phyloP scores from a whole-genome alignment of 139 green algal genomes.

The Trebouxia sp. region DNA sequence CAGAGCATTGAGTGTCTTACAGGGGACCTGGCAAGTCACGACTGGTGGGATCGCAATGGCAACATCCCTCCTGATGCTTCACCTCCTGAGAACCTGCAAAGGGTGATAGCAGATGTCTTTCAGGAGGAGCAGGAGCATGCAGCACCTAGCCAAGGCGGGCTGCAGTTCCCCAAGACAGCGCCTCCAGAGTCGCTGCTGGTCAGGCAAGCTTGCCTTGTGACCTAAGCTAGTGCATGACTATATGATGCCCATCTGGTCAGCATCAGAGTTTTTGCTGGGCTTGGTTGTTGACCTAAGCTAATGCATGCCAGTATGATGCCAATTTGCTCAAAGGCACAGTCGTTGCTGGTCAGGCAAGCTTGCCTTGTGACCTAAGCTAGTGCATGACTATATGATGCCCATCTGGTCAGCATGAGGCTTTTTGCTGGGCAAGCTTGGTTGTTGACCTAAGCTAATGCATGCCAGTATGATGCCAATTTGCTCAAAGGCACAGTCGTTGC shows the following conservation, averaged over 20 bases:
- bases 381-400: not conserved
- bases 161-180: conserved; percentile 25
- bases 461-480: too few relatives aligned
- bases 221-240: not conserved
- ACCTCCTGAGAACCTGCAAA: conserved; percentile 48
- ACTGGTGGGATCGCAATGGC: conserved; percentile 61
- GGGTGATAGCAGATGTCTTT: conserved; percentile 65
- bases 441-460: too few relatives aligned
- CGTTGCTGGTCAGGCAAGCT: too few relatives aligned
- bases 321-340: too few relatives aligned
- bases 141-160: too few relatives aligned
- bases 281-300: too few relatives aligned
- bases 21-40: conserved; percentile 40
- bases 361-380: not conserved
- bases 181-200: conserved; percentile 49
- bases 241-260: not conserved
- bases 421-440: too few relatives aligned
- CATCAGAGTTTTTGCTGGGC: not conserved
- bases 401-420: not conserved
- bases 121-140: not conserved
- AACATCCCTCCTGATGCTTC: conserved; percentile 40
- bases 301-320: too few relatives aligned
- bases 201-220: conserved; percentile 24
- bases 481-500: too few relatives aligned
- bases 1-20: not conserved